Conservation (phyloP, 139 green algal genomes). For the Chlamydomonas incerta region DNA sequence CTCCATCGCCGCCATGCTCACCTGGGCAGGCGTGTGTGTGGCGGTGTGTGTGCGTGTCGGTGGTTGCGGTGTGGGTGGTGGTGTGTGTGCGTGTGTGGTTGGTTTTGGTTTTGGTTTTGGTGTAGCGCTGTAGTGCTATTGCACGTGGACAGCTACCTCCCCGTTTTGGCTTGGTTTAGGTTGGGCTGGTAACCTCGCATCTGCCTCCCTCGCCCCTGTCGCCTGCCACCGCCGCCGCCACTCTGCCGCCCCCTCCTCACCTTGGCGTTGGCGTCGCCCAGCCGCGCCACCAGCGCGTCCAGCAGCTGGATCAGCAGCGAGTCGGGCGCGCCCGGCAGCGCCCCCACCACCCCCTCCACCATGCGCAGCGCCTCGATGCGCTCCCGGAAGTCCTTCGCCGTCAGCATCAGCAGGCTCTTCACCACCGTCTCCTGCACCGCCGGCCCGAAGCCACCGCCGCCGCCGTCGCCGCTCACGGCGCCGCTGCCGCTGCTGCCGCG, state of each 20-base stretch:
- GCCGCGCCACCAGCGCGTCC: slow-evolving; percentile 24
- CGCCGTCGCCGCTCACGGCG: not conserved
- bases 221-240: no score
- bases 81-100: no score
- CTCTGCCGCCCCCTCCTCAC: slow-evolving; percentile 55
- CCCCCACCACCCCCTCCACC: slow-evolving; percentile 46
- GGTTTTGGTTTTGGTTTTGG: no score
- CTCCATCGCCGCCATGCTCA: slow-evolving; percentile 57
- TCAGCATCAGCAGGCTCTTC: slow-evolving; percentile 43
- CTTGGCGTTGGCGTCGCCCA: slow-evolving; percentile 75
- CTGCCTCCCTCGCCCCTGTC: no score
- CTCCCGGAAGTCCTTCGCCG: slow-evolving; percentile 66
- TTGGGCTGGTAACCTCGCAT: no score
- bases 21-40: no score
- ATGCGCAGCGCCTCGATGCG: slow-evolving; percentile 54
- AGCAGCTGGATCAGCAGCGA: slow-evolving; percentile 44
- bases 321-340: slow-evolving; percentile 44
- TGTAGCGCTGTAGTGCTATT: no score
- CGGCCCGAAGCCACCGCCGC: not conserved
- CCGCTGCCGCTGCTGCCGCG: not conserved
- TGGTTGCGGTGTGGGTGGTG: no score
- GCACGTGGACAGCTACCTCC: no score
- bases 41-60: no score
- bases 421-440: slow-evolving; percentile 37
- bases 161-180: no score